phyloP scores from a whole-genome alignment of 129 eudicot species.

The Artemisia tridentata region DNA sequence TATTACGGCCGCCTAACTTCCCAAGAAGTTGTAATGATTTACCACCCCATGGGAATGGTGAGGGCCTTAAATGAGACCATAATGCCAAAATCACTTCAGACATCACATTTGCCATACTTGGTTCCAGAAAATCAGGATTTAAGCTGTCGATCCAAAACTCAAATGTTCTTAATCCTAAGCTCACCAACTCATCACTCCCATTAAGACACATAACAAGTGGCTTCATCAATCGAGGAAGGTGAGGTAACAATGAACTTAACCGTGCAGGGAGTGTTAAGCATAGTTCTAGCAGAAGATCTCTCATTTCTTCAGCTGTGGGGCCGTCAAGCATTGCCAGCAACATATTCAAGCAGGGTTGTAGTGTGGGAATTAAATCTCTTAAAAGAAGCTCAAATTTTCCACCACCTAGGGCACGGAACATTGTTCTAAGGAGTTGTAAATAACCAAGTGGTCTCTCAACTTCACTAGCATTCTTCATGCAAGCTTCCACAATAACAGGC shows the following conservation, averaged over 20 bases:
- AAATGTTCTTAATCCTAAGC: conserved; percentile 85
- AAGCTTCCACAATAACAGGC: conserved; percentile 88
- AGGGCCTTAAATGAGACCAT: conserved; percentile 97
- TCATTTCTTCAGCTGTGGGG: conserved; percentile 92
- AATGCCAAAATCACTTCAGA: conserved; percentile 92
- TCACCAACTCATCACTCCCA: conserved; percentile 85
- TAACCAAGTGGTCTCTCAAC: conserved; percentile 92
- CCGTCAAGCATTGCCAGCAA: conserved; percentile 96
- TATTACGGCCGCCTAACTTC: conserved; percentile 94
- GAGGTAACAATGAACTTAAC: conserved; percentile 84
- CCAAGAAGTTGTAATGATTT: conserved; percentile 94
- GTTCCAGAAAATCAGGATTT: conserved; percentile 98
- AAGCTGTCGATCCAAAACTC: conserved; percentile 99
- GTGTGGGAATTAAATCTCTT: conserved; percentile 66
- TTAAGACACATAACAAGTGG: conserved; percentile 94
- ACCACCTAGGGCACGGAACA: conserved; percentile 93
- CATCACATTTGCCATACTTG: conserved; percentile 98
- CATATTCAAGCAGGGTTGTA: conserved; percentile 90
- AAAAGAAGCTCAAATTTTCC: conserved; percentile 90
- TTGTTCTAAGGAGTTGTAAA: conserved; percentile 90
- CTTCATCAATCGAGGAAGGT: conserved; percentile 95
- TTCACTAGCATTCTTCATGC: conserved; percentile 89
- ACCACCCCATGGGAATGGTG: conserved; percentile 95
- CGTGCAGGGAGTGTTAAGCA: conserved; percentile 94
- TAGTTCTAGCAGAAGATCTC: conserved; percentile 83